A percentile compares a stretch with the other conserved stretches of the same genome.
Evolutionary conservation across 2,329 filamentous ascomycete genomes (phyloP).

Genomic region (Ophiocordyceps robertsii): DNA sequence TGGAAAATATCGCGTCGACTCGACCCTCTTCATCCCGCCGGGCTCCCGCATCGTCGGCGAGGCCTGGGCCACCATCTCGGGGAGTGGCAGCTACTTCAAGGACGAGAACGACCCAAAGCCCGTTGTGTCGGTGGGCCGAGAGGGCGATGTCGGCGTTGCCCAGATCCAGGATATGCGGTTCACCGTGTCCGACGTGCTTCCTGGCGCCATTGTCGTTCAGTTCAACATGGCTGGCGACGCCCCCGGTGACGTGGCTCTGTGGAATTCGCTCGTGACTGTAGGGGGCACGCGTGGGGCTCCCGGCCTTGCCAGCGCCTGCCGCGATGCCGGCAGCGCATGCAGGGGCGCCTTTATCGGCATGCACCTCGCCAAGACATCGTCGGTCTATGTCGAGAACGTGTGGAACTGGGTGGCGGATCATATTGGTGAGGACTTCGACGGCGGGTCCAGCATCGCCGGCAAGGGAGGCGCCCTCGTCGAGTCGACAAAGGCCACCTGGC

Average conservation of each 20-base stretch:
- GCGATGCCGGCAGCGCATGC: conserved; percentile 19
- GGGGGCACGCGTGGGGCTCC: conserved; percentile 27
- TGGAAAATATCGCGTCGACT: conserved; percentile 14
- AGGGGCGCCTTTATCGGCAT: conserved; percentile 34
- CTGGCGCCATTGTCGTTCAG: conserved; percentile 26
- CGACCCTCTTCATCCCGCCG: conserved; percentile 12
- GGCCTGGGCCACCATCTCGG: conserved; percentile 37
- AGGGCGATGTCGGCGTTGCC: conserved; percentile 33
- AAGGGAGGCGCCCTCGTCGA: conserved; percentile 35
- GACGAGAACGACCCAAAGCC: conserved; percentile 29
- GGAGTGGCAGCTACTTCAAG: conserved; percentile 28
- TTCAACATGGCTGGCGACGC: conserved; percentile 32
- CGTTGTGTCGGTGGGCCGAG: conserved; percentile 35
- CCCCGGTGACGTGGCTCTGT: conserved; percentile 36
- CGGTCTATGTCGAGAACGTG: conserved; percentile 10
- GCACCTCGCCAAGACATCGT: conserved; percentile 26
- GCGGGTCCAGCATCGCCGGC: conserved; percentile 29
- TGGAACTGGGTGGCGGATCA: conserved; percentile 35
- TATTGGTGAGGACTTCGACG: conserved; percentile 30
- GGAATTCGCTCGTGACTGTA: conserved; percentile 30
- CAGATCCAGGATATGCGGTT: conserved; percentile 40
- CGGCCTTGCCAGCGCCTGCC: conserved; percentile 23
- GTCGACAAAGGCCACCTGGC: conserved; percentile 34
- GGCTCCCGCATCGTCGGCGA: conserved; percentile 41
- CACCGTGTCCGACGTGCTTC: conserved; percentile 31